Evolutionary conservation across 352 stramenopile genomes (phyloP), one percentile per base, ranked within the genome.

Genomic region (Phytophthora cryptogea): DNA sequence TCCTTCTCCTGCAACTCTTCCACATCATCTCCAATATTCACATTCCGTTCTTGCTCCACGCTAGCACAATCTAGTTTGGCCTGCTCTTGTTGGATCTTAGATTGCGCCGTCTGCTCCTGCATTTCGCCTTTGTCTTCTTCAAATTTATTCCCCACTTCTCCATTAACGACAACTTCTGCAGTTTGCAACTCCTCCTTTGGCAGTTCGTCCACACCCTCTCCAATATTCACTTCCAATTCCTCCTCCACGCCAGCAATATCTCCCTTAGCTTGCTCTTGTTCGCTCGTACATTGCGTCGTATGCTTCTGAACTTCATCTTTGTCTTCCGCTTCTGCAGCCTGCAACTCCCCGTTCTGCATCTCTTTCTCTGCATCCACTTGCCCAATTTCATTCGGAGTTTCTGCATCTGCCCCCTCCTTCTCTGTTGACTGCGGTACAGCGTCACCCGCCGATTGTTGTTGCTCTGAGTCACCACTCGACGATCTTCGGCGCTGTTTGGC

Each of bases 401-500:
- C 33, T 50, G 5, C 45, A 45, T 37, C 42, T 16, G 23, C 55
- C 46, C 59, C 42, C 17, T 42, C 10, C 23, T 59, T 30, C 26
- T 67, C 45, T 52, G 46, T 20, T 40, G 13, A 7, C 26, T 41
- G 35, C 7, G 49, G 11, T 13, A 41, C 26, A 9, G 32, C 43
- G 10, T 13, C 16, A 11, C 0, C 47, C 8, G 7, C 14, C 20
- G 51, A 16, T n/a, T 33, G 16, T 46, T 58, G 20, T 36, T n/a
- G 37, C 35, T 54, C 41, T 10, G 8, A 30, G 6, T 47, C 41
- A 10, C 16, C 33, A 30, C 30, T 63, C 31, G 36, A 10, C 42
- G 40, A 28, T 23, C 63, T 26, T n/a, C 47, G 41, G 8, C 59
- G 59, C 47, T 66, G 61, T 42, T 57, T 66, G 23, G 27, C 45